These are phyloP conservation scores for Coemansia sp. DNA, from an alignment of 192 early-diverging fungal species.

Conservation along the genomic window DNA sequence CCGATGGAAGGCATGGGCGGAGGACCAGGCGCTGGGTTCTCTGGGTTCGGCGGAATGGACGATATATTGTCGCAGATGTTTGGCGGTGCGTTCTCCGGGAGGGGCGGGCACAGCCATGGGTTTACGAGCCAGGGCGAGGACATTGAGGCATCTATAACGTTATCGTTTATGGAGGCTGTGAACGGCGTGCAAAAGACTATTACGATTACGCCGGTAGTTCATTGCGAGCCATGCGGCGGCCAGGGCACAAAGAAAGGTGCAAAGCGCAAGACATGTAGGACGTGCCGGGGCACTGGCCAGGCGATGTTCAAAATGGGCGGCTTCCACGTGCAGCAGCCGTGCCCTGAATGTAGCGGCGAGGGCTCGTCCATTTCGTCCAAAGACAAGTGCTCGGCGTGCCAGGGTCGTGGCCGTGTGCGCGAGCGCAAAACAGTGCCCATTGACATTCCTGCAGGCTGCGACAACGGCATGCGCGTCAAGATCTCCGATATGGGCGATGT, in stretches of 20 bases:
- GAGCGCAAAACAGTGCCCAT: constrained; percentile 70
- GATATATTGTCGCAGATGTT: constrained; percentile 77
- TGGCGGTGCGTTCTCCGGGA: constrained; percentile 57
- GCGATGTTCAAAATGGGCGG: constrained; percentile 80
- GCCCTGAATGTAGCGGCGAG: constrained; percentile 79
- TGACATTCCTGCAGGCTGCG: constrained; percentile 81
- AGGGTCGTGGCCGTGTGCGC: constrained; percentile 75
- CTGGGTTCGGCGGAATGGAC: constrained; percentile 54
- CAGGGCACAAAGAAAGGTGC: constrained; percentile 75
- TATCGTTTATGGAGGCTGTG: constrained; percentile 90
- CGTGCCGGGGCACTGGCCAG: constrained; percentile 83
- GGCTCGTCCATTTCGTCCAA: constrained; percentile 66
- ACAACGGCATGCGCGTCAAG: constrained; percentile 76
- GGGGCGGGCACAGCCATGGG: constrained; percentile 35
- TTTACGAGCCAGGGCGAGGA: constrained; percentile 57
- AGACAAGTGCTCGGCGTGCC: constrained; percentile 73
- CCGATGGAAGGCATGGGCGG: constrained; percentile 47
- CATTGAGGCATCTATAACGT: constrained; percentile 61
- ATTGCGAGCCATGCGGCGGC: constrained; percentile 80
- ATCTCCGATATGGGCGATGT: constrained; percentile 79
- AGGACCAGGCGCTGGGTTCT: constrained; percentile 51
- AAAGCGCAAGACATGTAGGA: constrained; percentile 64
- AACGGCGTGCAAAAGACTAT: constrained; percentile 71
- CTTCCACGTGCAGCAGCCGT: constrained; percentile 86
- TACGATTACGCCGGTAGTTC: constrained; percentile 61